Evolutionary conservation across 768 basidiomycete species (phyloP).

Genomic region (Trametes villosa): DNA sequence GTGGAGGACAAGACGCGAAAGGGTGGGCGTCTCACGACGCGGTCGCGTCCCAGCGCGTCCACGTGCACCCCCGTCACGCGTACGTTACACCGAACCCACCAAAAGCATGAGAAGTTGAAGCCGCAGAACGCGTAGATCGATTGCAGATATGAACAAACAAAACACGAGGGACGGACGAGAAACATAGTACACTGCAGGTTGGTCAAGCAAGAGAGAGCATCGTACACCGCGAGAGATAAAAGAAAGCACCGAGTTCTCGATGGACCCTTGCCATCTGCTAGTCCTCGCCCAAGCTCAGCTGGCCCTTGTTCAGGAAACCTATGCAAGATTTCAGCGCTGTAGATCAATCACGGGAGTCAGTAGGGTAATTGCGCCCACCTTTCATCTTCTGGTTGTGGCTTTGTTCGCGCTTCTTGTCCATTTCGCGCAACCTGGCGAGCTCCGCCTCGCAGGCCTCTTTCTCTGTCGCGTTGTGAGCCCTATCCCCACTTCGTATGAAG

Average conservation of each 20-base stretch:
- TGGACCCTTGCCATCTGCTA: neutral
- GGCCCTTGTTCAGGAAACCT: conserved; percentile 56
- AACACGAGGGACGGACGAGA: neutral
- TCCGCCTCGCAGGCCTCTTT: conserved; percentile 68
- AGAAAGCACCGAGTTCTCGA: neutral
- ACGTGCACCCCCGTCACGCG: conserved; percentile 13
- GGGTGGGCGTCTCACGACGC: neutral
- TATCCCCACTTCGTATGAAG: too few species aligned
- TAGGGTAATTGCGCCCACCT: conserved; percentile 45
- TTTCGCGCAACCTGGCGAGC: conserved; percentile 57
- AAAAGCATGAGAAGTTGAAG: neutral
- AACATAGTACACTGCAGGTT: conserved; percentile 6
- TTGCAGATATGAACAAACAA: neutral
- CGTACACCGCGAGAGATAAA: conserved; percentile 9
- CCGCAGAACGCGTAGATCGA: neutral
- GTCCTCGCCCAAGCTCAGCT: conserved; percentile 12
- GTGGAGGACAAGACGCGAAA: neutral
- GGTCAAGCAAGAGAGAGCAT: conserved; percentile 4
- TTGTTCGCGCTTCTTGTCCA: conserved; percentile 70
- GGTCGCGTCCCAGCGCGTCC: conserved; percentile 10
- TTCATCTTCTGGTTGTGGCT: conserved; percentile 72
- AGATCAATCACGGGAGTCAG: neutral
- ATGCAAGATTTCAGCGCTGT: neutral
- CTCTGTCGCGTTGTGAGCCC: neutral
- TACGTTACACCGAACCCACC: conserved; percentile 8